Conservation (phyloP, 345 rosid genomes). For the Euphorbia lathyris region DNA sequence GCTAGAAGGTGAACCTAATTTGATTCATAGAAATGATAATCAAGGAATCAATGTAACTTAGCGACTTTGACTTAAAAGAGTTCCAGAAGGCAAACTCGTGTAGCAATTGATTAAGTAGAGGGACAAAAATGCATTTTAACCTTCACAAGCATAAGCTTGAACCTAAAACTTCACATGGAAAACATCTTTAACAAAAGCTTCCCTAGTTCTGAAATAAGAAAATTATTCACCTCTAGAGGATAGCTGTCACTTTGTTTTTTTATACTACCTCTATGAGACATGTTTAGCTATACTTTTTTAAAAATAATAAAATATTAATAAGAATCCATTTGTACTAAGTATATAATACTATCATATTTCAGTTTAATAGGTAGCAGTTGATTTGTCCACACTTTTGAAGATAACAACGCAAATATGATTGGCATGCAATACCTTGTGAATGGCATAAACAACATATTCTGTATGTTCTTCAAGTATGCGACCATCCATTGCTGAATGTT, state of each 20-base stretch:
- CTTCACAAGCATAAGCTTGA: neutral
- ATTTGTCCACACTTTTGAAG: neutral
- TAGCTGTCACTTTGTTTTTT: neutral
- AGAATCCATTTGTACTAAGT: neutral
- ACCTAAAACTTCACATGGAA: neutral
- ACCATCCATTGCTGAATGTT: slow-evolving; percentile 99
- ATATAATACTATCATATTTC: neutral
- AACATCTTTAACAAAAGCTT: neutral
- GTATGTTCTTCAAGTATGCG: slow-evolving; percentile 93
- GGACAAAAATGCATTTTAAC: neutral
- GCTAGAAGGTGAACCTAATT: neutral
- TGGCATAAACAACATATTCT: slow-evolving; percentile 97
- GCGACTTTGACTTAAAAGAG: neutral
- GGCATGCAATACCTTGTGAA: slow-evolving; percentile 63
- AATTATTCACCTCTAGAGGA: neutral
- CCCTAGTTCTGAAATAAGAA: neutral
- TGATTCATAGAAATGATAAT: neutral
- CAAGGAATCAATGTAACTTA: neutral
- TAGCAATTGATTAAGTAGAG: neutral
- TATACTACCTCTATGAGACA: neutral
- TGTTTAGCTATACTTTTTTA: neutral
- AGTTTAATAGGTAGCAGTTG: neutral
- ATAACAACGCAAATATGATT: slow-evolving; percentile 23
- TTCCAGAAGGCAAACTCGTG: neutral
- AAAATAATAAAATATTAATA: neutral